A percentile compares a stretch with the other conserved stretches of the same genome.
phyloP scores from a whole-genome alignment of 78 protist species.

The Chrysochromulina parva region DNA sequence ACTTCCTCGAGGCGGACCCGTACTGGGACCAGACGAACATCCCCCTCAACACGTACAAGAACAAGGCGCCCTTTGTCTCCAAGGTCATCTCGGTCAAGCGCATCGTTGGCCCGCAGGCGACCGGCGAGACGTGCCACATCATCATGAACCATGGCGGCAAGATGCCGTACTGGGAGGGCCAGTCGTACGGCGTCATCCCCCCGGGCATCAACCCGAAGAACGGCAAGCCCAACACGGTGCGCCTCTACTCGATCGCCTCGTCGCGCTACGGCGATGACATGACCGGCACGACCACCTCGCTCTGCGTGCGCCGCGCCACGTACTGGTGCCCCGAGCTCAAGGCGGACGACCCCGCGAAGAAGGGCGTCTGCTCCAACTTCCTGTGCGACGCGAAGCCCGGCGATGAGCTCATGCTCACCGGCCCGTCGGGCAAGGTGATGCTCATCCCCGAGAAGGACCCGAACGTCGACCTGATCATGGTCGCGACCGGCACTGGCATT shows the following conservation, averaged over 20 bases:
- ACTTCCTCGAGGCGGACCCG: conserved; percentile 52
- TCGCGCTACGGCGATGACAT: conserved; percentile 50
- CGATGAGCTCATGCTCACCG: conserved; percentile 40
- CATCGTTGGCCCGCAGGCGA: conserved; percentile 53
- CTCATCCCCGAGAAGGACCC: conserved; percentile 55
- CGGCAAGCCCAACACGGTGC: conserved; percentile 53
- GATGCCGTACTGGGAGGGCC: conserved; percentile 63
- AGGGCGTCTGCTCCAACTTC: conserved; percentile 64
- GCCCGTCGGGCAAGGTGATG: conserved; percentile 55
- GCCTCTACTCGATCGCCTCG: conserved; percentile 62
- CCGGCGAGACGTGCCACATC: conserved; percentile 58
- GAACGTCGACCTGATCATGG: conserved; percentile 42
- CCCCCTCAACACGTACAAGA: conserved; percentile 51
- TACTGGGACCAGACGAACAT: conserved; percentile 39
- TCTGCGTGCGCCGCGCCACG: conserved; percentile 59
- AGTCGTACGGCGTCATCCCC: conserved; percentile 50
- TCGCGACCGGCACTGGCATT: conserved; percentile 58
- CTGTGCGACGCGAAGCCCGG: conserved; percentile 53
- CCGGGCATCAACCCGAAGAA: conserved; percentile 58
- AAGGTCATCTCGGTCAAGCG: conserved; percentile 42
- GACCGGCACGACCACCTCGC: conserved; percentile 46
- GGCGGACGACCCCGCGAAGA: conserved; percentile 54
- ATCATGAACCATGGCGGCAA: conserved; percentile 47
- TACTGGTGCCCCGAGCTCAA: conserved; percentile 52
- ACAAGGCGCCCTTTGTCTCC: conserved; percentile 49